These are phyloP conservation scores for Penicillium dipodomyicola DNA, from an alignment of 495 filamentous ascomycete species.

Conservation along the genomic window DNA sequence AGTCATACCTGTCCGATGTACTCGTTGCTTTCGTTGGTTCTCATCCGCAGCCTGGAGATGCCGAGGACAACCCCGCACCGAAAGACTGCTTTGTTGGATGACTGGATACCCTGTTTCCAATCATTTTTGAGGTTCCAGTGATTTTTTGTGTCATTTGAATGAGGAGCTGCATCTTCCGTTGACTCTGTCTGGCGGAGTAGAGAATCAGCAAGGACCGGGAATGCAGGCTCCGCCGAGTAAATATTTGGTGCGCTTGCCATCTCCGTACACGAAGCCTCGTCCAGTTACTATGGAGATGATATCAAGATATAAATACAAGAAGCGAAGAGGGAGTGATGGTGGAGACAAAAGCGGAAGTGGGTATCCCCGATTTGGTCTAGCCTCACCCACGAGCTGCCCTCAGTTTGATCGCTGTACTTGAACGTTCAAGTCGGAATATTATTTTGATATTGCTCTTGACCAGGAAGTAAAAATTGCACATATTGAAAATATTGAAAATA, in stretches of 20 bases:
- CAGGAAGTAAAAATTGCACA: background rate
- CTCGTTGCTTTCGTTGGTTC: slow-evolving; percentile 29
- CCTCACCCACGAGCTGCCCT: background rate
- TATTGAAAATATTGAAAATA: background rate
- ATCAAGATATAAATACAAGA: background rate
- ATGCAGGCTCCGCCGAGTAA: slow-evolving; percentile 35
- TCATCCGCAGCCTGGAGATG: slow-evolving; percentile 36
- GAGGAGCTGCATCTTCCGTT: background rate
- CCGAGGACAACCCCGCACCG: slow-evolving; percentile 37
- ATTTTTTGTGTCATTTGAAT: background rate
- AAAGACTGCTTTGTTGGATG: slow-evolving; percentile 22
- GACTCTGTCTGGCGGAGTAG: slow-evolving; percentile 20
- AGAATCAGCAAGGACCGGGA: slow-evolving; percentile 38
- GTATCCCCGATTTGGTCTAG: background rate
- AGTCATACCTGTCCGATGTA: slow-evolving; percentile 35
- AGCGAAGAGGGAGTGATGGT: background rate
- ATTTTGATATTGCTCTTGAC: background rate
- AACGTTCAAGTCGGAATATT: background rate
- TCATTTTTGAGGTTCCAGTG: slow-evolving; percentile 37
- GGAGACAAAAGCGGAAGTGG: background rate
- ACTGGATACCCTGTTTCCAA: slow-evolving; percentile 26
- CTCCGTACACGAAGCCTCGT: background rate
- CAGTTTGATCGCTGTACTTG: background rate
- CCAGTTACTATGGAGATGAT: background rate
- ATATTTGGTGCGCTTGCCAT: slow-evolving; percentile 20